These are phyloP conservation scores for Plasmopara viticola DNA, from an alignment of 352 stramenopile genomes.

Conservation along the genomic window DNA sequence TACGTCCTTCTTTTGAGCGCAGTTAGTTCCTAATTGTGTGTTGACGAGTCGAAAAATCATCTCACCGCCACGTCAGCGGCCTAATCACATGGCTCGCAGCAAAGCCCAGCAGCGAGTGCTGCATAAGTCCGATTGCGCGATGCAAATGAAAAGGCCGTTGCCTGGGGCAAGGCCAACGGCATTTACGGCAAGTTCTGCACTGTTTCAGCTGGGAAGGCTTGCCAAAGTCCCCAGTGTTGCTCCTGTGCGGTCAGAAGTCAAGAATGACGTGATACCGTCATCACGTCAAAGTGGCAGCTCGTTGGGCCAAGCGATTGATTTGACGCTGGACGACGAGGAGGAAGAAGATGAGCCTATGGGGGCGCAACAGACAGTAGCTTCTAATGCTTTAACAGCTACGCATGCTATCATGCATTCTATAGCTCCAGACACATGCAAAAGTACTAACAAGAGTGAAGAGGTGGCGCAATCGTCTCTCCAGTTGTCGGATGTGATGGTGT, in stretches of 20 bases:
- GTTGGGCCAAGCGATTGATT: slow-evolving; percentile 34
- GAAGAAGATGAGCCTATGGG: slow-evolving; percentile 42
- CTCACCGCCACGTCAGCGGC: not conserved
- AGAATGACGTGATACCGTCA: slow-evolving; percentile 11
- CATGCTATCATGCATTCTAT: slow-evolving; percentile 2
- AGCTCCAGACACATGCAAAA: slow-evolving; percentile 5
- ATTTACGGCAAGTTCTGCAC: slow-evolving; percentile 3
- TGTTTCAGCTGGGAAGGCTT: slow-evolving; percentile 11
- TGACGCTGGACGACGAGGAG: slow-evolving; percentile 53
- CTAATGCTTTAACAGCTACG: not conserved
- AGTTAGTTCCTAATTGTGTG: too few species aligned
- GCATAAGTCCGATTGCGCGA: slow-evolving; percentile 10
- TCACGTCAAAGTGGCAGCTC: slow-evolving; percentile 2
- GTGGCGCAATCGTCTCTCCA: not conserved
- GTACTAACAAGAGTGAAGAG: slow-evolving; percentile 1
- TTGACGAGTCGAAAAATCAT: too few species aligned
- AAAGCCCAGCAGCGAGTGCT: slow-evolving; percentile 26
- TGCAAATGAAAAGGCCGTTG: slow-evolving; percentile 8
- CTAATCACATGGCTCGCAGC: slow-evolving; percentile 25
- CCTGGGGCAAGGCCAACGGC: slow-evolving; percentile 3
- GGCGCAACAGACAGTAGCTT: not conserved
- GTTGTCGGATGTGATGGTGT: slow-evolving; percentile 4
- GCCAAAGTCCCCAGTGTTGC: not conserved
- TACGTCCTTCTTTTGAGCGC: not conserved
- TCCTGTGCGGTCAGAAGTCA: slow-evolving; percentile 2